A percentile compares a stretch with the other conserved stretches of the same genome.
These are phyloP conservation scores for Astragalus glycyphyllos DNA, from an alignment of 306 rosid genomes.

Conservation along the genomic window DNA sequence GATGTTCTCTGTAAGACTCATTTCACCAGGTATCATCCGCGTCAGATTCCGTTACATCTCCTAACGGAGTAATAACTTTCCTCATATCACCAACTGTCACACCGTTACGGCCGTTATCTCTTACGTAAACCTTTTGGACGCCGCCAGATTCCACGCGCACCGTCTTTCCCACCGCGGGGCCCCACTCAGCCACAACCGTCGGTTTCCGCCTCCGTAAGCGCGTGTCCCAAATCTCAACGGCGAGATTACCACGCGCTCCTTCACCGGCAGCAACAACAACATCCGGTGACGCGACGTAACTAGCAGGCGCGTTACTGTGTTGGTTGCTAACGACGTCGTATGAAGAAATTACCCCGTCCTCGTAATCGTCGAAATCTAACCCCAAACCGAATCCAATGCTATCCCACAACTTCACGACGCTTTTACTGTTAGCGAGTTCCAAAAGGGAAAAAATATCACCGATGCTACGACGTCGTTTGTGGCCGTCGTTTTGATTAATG, in stretches of 20 bases:
- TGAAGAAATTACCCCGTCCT: conserved; percentile 36
- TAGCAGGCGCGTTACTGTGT: conserved; percentile 14
- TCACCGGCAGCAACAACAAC: conserved; percentile 50
- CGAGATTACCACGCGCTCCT: conserved; percentile 42
- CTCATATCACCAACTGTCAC: conserved; percentile 76
- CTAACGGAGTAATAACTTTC: conserved; percentile 63
- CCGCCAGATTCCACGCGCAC: conserved; percentile 63
- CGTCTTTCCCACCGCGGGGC: conserved; percentile 59
- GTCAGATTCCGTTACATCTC: conserved; percentile 55
- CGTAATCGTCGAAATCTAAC: conserved; percentile 48
- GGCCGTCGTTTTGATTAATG: conserved; percentile 29
- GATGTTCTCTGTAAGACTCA: conserved; percentile 25
- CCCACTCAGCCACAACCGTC: conserved; percentile 73
- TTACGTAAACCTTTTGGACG: conserved; percentile 65
- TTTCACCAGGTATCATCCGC: conserved; percentile 68
- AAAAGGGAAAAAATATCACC: conserved; percentile 63
- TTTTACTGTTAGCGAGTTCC: conserved; percentile 60
- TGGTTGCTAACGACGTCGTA: conserved; percentile 30
- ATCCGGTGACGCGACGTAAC: conserved; percentile 45
- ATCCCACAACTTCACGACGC: conserved; percentile 94
- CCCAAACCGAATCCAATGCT: conserved; percentile 65
- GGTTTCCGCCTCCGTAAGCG: conserved; percentile 70
- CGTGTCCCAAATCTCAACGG: conserved; percentile 70
- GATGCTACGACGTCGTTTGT: conserved; percentile 52
- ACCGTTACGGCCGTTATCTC: conserved; percentile 52